Percentiles rank a stretch among this genome's conserved stretches.
phyloP scores from a whole-genome alignment of 331 rosid genomes.

The Malus hybrid region DNA sequence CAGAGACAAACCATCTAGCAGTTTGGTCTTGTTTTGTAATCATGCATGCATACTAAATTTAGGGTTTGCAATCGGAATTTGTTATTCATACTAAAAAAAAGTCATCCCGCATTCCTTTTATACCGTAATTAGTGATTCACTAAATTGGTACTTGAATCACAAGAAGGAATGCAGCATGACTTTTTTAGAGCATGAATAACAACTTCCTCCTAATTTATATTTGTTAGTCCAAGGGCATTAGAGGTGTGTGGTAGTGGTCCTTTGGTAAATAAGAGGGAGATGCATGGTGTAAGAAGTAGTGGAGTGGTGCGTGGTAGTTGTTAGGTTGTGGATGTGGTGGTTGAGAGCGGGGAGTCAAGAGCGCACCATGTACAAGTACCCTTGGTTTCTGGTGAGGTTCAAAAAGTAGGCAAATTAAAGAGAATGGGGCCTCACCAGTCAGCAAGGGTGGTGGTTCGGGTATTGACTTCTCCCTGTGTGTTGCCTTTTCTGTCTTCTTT shows the following conservation, averaged over 20 bases:
- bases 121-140: background rate
- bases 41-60: background rate
- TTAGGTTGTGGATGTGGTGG: background rate
- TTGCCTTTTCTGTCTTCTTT: conserved; percentile 5
- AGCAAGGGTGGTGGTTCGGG: conserved; percentile 97
- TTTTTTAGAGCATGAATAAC: background rate
- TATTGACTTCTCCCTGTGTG: conserved; percentile 85
- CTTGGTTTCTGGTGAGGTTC: conserved; percentile 40
- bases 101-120: background rate
- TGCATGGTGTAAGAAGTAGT: background rate
- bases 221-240: background rate
- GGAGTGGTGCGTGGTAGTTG: background rate
- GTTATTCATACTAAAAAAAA: background rate
- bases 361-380: conserved; percentile 88
- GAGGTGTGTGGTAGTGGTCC: background rate
- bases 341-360: conserved; percentile 85
- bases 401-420: background rate
- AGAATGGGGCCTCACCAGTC: conserved; percentile 25
- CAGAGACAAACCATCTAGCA: background rate
- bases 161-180: background rate
- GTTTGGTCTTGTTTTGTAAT: background rate
- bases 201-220: too few relatives aligned
- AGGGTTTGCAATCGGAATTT: background rate
- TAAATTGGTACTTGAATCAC: background rate
- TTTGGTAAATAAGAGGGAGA: conserved; percentile 14